A percentile compares a stretch with the other conserved stretches of the same genome.
phyloP scores from a whole-genome alignment of 306 rosid genomes.

The Vicia faba region DNA sequence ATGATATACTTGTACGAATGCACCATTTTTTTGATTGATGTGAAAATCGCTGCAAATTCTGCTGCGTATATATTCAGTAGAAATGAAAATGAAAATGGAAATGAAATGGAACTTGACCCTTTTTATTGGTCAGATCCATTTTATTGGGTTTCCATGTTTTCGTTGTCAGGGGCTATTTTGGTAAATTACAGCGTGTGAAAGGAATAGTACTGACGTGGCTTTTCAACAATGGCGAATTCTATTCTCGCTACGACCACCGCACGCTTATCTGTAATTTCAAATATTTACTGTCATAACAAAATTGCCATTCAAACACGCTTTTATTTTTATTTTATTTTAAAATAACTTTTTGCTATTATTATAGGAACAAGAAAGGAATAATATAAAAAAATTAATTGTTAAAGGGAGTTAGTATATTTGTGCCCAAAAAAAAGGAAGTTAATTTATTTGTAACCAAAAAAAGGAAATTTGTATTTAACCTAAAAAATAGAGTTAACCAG shows the following conservation, averaged over 20 bases:
- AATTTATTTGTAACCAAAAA: no score
- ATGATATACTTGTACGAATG: slow-evolving; percentile 80
- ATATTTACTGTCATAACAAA: background rate
- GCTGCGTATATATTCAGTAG: background rate
- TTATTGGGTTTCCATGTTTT: background rate
- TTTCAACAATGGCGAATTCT: background rate
- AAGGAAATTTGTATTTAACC: no score
- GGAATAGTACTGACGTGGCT: slow-evolving; percentile 57
- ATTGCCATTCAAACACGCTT: no score
- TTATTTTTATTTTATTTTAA: no score
- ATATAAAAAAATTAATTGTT: no score
- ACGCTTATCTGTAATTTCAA: background rate
- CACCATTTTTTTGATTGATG: slow-evolving; percentile 56
- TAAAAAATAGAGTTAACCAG: no score
- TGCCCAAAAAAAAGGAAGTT: no score
- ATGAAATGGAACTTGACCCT: background rate
- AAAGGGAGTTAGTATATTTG: no score
- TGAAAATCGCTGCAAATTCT: slow-evolving; percentile 16
- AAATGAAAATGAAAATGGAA: background rate
- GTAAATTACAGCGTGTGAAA: slow-evolving; percentile 35
- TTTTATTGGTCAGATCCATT: slow-evolving; percentile 32
- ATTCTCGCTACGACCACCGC: slow-evolving; percentile 31
- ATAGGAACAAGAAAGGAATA: no score
- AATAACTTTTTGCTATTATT: no score
- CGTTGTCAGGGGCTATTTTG: slow-evolving; percentile 30